Evolutionary conservation across 768 basidiomycete species (phyloP).

Genomic region (Xerocomellus intermedius): DNA sequence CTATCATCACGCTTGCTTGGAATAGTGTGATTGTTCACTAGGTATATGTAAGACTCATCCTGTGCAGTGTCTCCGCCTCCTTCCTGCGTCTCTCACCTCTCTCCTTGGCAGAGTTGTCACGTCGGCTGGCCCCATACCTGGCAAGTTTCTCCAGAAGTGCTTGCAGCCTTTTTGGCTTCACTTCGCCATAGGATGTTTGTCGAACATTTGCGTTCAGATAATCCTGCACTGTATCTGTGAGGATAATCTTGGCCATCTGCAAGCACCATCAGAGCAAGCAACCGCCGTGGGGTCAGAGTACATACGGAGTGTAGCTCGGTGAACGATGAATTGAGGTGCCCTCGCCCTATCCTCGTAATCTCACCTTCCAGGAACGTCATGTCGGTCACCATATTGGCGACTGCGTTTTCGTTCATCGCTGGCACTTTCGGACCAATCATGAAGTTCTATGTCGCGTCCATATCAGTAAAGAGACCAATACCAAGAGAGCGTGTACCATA

Average conservation of each 20-base stretch:
- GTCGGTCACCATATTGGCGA: conserved; percentile 83
- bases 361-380: conserved; percentile 89
- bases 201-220: conserved; percentile 73
- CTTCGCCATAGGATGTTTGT: conserved; percentile 59
- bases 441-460: conserved; percentile 54
- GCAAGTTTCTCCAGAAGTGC: conserved; percentile 78
- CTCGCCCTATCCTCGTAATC: conserved; percentile 69
- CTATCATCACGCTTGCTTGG: conserved; percentile 1
- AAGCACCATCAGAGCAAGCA: conserved; percentile 5
- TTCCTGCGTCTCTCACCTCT: conserved; percentile 68
- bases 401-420: conserved; percentile 85
- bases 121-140: conserved; percentile 59
- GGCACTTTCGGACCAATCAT: conserved; percentile 71
- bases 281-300: conserved; percentile 1
- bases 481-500: conserved; percentile 58
- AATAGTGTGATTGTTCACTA: conserved; percentile 11
- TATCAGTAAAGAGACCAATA: conserved; percentile 1
- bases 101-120: conserved; percentile 60
- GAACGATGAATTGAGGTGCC: conserved; percentile 71
- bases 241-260: conserved; percentile 70
- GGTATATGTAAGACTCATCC: conserved; percentile 38
- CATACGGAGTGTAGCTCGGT: conserved; percentile 75
- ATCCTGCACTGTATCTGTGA: conserved; percentile 72
- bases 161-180: conserved; percentile 72
- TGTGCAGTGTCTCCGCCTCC: conserved; percentile 75